Conservation (phyloP, 2,329 filamentous ascomycete genomes). For the Shiraia bambusicola region DNA sequence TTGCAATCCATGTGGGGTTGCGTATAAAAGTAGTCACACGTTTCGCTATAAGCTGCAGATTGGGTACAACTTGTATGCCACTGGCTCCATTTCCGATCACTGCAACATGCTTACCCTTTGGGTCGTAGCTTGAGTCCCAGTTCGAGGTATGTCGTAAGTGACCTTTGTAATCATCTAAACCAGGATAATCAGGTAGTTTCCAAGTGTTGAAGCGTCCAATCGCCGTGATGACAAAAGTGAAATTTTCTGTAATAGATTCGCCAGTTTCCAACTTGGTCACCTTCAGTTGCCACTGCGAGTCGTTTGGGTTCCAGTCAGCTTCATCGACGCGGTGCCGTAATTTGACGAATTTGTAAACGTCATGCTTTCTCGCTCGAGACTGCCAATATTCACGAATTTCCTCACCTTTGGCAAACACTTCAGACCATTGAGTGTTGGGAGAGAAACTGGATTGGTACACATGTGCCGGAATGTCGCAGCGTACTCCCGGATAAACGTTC, state of each 20-base stretch:
- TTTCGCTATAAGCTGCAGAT: conserved; percentile 57
- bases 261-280: conserved; percentile 54
- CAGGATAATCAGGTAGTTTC: conserved; percentile 35
- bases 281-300: conserved; percentile 60
- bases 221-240: conserved; percentile 44
- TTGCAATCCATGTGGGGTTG: conserved; percentile 59
- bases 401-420: conserved; percentile 44
- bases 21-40: conserved; percentile 56
- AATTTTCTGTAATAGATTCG: conserved; percentile 22
- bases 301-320: conserved; percentile 43
- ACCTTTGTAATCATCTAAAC: conserved; percentile 32
- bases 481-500: conserved; percentile 38
- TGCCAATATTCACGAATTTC: conserved; percentile 50
- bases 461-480: conserved; percentile 38
- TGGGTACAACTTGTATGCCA: conserved; percentile 64
- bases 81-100: conserved; percentile 67
- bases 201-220: conserved; percentile 37
- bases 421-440: conserved; percentile 48
- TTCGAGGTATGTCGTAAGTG: conserved; percentile 34
- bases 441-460: conserved; percentile 49
- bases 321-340: conserved; percentile 42
- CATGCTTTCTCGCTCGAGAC: conserved; percentile 42
- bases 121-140: conserved; percentile 48
- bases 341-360: conserved; percentile 43
- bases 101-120: conserved; percentile 59